A percentile compares a stretch with the other conserved stretches of the same genome.
phyloP scores from a whole-genome alignment of 768 basidiomycete genomes.

The Suillus placidus region DNA sequence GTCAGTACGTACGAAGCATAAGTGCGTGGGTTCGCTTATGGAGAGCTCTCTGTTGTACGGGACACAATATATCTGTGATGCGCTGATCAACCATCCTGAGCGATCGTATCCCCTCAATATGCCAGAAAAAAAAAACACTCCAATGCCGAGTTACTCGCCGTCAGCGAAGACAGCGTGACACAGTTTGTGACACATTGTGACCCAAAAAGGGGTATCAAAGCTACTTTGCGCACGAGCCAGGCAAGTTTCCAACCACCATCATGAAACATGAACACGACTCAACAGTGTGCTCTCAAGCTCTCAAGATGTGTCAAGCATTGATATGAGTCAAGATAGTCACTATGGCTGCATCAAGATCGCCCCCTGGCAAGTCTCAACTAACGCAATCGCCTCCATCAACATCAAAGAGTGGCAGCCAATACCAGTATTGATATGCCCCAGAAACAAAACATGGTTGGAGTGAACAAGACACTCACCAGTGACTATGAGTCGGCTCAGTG shows the following conservation, averaged over 20 bases:
- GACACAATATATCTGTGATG: slow-evolving; percentile 1
- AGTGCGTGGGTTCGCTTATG: neutral
- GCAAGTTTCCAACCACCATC: slow-evolving; percentile 17
- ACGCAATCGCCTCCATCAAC: slow-evolving; percentile 1
- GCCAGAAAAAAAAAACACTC: slow-evolving; percentile 1
- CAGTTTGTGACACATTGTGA: neutral
- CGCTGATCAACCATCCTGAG: neutral
- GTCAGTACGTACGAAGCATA: neutral
- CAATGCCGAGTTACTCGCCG: neutral
- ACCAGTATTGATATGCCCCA: slow-evolving; percentile 3
- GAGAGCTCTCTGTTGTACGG: slow-evolving; percentile 1
- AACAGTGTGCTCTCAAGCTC: slow-evolving; percentile 15
- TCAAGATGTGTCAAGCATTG: slow-evolving; percentile 8
- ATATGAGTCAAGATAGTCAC: slow-evolving; percentile 14
- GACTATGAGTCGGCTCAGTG: neutral
- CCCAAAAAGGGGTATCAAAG: slow-evolving; percentile 17
- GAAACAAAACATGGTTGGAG: slow-evolving; percentile 8
- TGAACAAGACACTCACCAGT: slow-evolving; percentile 20
- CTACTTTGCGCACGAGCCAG: slow-evolving; percentile 10
- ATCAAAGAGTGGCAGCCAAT: neutral
- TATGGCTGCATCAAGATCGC: slow-evolving; percentile 2
- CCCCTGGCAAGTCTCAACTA: slow-evolving; percentile 2
- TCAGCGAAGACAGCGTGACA: slow-evolving; percentile 3
- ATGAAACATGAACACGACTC: slow-evolving; percentile 13
- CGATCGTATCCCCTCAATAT: neutral